Evolutionary conservation across 176 grass and related monocot genomes (phyloP).

Genomic region (Puccinellia tenuiflora): DNA sequence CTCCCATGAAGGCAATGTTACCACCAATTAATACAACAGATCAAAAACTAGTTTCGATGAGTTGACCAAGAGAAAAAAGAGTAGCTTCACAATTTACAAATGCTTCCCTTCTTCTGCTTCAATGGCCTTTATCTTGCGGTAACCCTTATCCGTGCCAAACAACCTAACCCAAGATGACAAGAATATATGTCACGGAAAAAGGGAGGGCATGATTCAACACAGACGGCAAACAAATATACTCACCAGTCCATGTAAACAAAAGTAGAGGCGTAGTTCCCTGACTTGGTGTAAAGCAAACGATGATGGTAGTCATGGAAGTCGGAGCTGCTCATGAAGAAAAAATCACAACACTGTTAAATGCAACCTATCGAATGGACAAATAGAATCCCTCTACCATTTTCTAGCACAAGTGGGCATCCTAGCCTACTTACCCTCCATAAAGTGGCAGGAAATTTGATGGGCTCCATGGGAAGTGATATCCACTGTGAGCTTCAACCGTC

Average conservation of each 20-base stretch:
- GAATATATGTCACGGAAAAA: neutral
- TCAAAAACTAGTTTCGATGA: slow-evolving; percentile 26
- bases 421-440: slow-evolving; percentile 74
- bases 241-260: slow-evolving; percentile 97
- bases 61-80: slow-evolving; percentile 16
- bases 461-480: slow-evolving; percentile 95
- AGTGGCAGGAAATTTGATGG: slow-evolving; percentile 93
- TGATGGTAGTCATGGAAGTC: slow-evolving; percentile 91
- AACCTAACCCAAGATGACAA: slow-evolving; percentile 40
- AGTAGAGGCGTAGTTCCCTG: slow-evolving; percentile 81
- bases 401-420: neutral
- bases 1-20: slow-evolving; percentile 4
- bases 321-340: slow-evolving; percentile 34
- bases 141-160: slow-evolving; percentile 79
- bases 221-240: neutral
- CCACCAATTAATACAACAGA: slow-evolving; percentile 20
- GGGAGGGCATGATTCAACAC: neutral
- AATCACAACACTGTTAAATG: neutral
- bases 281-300: slow-evolving; percentile 89
- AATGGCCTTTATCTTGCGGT: slow-evolving; percentile 53
- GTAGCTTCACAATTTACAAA: slow-evolving; percentile 32
- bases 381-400: neutral
- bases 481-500: slow-evolving; percentile 93
- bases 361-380: neutral
- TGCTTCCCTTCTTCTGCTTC: slow-evolving; percentile 44